These are phyloP conservation scores for Ustilago cynodontis DNA, from an alignment of 1,284 basidiomycete species.

Conservation along the genomic window DNA sequence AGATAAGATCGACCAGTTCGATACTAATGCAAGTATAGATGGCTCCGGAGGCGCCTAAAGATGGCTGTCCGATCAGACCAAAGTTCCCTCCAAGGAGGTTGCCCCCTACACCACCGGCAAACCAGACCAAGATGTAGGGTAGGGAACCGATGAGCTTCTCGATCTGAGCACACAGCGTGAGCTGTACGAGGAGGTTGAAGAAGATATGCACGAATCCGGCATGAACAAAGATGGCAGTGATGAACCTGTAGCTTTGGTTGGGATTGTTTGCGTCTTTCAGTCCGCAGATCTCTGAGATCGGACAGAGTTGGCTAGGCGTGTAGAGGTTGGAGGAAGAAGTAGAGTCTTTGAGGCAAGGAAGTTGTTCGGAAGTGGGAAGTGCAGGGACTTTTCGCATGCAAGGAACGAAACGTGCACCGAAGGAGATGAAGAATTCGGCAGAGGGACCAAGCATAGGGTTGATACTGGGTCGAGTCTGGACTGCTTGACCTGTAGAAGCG, in stretches of 20 bases:
- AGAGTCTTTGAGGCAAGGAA: conserved; percentile 75
- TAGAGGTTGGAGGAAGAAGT: conserved; percentile 68
- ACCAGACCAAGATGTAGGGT: conserved; percentile 84
- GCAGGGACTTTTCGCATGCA: conserved; percentile 79
- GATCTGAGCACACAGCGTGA: conserved; percentile 82
- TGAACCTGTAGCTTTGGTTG: conserved; percentile 86
- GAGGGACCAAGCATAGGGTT: conserved; percentile 95
- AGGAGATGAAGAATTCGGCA: conserved; percentile 82
- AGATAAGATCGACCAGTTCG: conserved; percentile 82
- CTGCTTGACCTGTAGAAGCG: conserved; percentile 64
- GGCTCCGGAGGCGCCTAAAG: conserved; percentile 89
- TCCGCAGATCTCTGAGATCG: conserved; percentile 85
- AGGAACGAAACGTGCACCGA: conserved; percentile 89
- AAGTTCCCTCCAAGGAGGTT: conserved; percentile 84
- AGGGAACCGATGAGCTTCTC: conserved; percentile 75
- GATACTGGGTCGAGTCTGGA: conserved; percentile 76
- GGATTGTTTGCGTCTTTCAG: conserved; percentile 77
- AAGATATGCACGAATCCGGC: conserved; percentile 86
- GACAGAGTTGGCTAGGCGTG: conserved; percentile 74
- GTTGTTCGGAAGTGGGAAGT: conserved; percentile 72
- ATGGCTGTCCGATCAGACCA: conserved; percentile 86
- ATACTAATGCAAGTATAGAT: conserved; percentile 92
- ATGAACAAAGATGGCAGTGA: conserved; percentile 79
- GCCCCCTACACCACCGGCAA: conserved; percentile 88
- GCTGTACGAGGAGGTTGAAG: conserved; percentile 89